These are phyloP conservation scores for Hevea brasiliensis DNA, from an alignment of 345 rosid species.

Conservation along the genomic window DNA sequence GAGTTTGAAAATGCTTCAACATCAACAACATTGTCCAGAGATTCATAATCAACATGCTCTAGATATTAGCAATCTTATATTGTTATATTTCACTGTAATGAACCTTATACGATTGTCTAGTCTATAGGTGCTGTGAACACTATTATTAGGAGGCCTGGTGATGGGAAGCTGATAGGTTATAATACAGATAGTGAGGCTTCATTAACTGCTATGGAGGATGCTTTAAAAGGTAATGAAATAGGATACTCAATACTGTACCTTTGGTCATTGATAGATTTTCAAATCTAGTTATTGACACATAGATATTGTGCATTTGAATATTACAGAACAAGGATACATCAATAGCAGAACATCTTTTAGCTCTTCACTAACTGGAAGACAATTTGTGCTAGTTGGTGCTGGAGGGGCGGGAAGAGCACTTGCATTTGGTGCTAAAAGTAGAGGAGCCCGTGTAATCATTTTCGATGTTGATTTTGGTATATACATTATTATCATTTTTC, in stretches of 20 bases:
- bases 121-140: conserved; percentile 52
- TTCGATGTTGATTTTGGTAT: conserved; percentile 58
- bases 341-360: conserved; percentile 16
- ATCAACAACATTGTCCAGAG: too few relatives aligned
- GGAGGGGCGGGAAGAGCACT: conserved; percentile 70
- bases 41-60: too few relatives aligned
- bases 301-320: background rate
- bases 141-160: conserved; percentile 42
- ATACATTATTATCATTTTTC: background rate
- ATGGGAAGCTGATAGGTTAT: conserved; percentile 49
- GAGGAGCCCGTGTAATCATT: conserved; percentile 51
- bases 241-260: background rate
- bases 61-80: too few relatives aligned
- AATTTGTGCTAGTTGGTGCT: conserved; percentile 58
- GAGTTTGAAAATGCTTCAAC: too few relatives aligned
- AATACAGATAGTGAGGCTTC: conserved; percentile 49
- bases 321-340: conserved; percentile 25
- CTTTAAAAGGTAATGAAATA: conserved; percentile 43
- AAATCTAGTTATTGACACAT: conserved; percentile 4
- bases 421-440: conserved; percentile 55
- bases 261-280: too few relatives aligned
- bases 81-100: too few relatives aligned
- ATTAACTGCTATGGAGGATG: conserved; percentile 52
- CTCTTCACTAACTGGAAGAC: conserved; percentile 44
- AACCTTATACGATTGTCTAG: conserved; percentile 14